Conservation (phyloP, 371 early-diverging fungal genomes). For the Capillidium rhysosporum region DNA sequence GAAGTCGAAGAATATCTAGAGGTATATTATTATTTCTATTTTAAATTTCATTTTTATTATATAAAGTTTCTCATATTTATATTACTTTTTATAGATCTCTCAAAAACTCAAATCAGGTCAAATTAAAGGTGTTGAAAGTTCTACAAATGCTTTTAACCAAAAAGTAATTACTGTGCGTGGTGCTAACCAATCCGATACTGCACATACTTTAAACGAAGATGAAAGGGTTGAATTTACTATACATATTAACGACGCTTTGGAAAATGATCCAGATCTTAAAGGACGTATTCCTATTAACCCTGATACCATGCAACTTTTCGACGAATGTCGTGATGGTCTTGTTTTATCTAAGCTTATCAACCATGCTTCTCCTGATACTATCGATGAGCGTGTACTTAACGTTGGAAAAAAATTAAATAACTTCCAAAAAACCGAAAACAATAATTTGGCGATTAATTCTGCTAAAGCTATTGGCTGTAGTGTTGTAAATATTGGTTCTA, state of each 20-base stretch:
- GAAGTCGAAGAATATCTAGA: conserved; percentile 71
- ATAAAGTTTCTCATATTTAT: background rate
- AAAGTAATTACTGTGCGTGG: conserved; percentile 73
- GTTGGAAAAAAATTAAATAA: conserved; percentile 50
- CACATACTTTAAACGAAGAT: conserved; percentile 94
- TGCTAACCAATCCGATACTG: conserved; percentile 36
- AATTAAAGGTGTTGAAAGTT: conserved; percentile 19
- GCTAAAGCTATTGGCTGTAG: conserved; percentile 94
- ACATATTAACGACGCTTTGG: conserved; percentile 79
- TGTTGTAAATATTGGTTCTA: conserved; percentile 90
- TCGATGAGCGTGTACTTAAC: conserved; percentile 94
- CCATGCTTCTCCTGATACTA: conserved; percentile 86
- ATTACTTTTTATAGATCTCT: conserved; percentile 21
- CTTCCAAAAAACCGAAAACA: conserved; percentile 96
- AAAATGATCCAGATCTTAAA: conserved; percentile 58
- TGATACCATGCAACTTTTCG: conserved; percentile 85
- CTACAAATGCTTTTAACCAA: conserved; percentile 30
- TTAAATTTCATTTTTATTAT: background rate
- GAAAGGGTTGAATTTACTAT: conserved; percentile 84
- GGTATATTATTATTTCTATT: conserved; percentile 25
- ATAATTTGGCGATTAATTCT: conserved; percentile 90
- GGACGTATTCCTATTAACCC: conserved; percentile 75
- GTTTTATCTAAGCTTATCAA: conserved; percentile 90
- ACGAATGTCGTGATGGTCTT: conserved; percentile 84
- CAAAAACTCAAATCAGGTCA: conserved; percentile 40